Conservation (phyloP, 805 yeast species). For the Pichia nanzhaoensis region DNA sequence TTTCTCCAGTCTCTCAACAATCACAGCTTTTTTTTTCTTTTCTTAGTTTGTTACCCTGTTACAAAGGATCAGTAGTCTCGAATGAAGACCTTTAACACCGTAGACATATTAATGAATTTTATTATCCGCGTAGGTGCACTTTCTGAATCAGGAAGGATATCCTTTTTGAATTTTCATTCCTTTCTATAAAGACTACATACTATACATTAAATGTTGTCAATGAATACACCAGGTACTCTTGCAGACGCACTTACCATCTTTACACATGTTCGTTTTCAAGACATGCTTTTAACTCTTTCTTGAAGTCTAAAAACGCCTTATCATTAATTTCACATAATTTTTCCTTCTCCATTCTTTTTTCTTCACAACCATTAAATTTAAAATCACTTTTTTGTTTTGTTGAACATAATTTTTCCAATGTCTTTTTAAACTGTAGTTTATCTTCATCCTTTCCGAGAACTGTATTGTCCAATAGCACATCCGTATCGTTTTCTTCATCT, state of each 20-base stretch:
- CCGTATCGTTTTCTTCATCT: conserved; percentile 4
- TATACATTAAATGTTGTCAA: background rate
- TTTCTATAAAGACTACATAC: background rate
- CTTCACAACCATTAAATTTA: background rate
- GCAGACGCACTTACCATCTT: background rate
- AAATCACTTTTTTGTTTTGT: too few species aligned
- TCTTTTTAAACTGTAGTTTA: conserved; percentile 2
- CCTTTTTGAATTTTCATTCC: background rate
- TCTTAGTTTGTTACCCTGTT: too few species aligned
- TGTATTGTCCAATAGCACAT: background rate
- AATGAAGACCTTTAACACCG: too few species aligned
- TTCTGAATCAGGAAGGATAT: background rate
- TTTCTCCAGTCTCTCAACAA: too few species aligned
- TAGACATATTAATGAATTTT: too few species aligned
- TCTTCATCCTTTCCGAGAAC: conserved; percentile 1
- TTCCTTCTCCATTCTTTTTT: background rate
- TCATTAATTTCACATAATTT: conserved; percentile 4
- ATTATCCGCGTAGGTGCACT: background rate
- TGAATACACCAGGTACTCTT: background rate
- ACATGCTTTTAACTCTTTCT: conserved; percentile 17
- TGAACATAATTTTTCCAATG: conserved; percentile 7
- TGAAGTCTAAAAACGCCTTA: conserved; percentile 11
- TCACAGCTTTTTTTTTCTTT: too few species aligned
- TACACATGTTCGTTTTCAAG: conserved; percentile 15
- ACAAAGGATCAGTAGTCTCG: too few species aligned